Evolutionary conservation across 352 stramenopile species (phyloP).

Genomic region (Pythium guiyangense): DNA sequence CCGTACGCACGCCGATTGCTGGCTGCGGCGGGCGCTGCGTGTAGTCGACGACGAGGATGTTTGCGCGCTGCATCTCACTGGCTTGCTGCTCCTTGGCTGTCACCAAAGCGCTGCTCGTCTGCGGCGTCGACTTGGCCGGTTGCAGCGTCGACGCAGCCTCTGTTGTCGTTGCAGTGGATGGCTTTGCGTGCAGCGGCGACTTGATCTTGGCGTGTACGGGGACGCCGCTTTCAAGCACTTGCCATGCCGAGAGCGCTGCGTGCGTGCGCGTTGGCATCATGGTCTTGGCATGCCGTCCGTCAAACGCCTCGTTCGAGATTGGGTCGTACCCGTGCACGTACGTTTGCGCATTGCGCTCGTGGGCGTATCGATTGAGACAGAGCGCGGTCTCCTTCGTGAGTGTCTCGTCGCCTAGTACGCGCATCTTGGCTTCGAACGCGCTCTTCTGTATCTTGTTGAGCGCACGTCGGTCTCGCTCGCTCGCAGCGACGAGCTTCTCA

Average conservation of each 20-base stretch:
- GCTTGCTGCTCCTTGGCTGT: not conserved
- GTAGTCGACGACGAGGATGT: conserved; percentile 29
- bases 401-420: conserved; percentile 25
- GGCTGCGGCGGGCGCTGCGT: not conserved
- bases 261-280: conserved; percentile 43
- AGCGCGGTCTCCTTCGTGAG: conserved; percentile 33
- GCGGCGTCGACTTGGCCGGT: not conserved
- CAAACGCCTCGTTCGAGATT: conserved; percentile 58
- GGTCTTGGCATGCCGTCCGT: conserved; percentile 39
- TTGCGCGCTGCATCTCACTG: conserved; percentile 14
- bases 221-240: conserved; percentile 40
- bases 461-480: conserved; percentile 34
- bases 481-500: conserved; percentile 30
- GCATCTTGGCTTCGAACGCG: conserved; percentile 50
- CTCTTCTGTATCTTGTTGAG: conserved; percentile 67
- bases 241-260: conserved; percentile 32
- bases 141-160: not conserved
- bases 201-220: conserved; percentile 24
- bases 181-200: not conserved
- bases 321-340: conserved; percentile 64
- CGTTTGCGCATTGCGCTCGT: conserved; percentile 48
- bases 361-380: conserved; percentile 59
- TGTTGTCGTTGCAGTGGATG: not conserved
- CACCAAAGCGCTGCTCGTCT: too few species aligned
- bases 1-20: conserved; percentile 7